phyloP scores from a whole-genome alignment of 139 green algal genomes.

The Volvox africanus region DNA sequence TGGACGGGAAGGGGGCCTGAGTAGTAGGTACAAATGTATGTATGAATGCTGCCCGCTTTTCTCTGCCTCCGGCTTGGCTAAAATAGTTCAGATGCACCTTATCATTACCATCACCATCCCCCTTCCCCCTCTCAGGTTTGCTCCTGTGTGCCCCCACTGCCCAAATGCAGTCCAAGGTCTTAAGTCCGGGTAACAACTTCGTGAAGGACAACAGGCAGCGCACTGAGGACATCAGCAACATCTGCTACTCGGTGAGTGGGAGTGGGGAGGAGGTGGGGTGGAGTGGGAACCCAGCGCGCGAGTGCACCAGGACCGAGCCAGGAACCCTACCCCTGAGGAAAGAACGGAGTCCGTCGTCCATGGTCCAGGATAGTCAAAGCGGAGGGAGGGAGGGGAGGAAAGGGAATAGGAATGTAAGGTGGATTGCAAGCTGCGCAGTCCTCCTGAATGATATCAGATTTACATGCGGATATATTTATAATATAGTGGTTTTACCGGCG shows the following conservation, averaged over 20 bases:
- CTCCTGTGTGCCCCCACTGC: too few species aligned
- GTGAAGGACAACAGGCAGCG: neutral
- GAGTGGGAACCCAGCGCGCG: too few species aligned
- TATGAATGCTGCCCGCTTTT: neutral
- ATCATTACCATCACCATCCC: neutral
- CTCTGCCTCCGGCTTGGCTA: neutral
- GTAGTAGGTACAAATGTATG: too few species aligned
- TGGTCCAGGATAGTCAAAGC: neutral
- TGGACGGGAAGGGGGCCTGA: too few species aligned
- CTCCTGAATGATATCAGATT: neutral
- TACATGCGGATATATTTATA: too few species aligned
- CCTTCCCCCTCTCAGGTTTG: neutral
- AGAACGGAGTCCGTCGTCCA: neutral
- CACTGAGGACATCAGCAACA: neutral
- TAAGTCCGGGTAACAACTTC: neutral
- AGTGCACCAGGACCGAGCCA: neutral
- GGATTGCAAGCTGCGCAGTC: neutral
- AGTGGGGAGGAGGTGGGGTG: neutral
- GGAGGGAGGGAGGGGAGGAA: too few species aligned
- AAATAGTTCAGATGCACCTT: neutral
- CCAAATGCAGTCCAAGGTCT: neutral
- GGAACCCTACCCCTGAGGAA: neutral
- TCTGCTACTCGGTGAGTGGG: neutral
- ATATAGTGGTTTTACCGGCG: too few species aligned
- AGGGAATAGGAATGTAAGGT: neutral